Evolutionary conservation across 1,284 basidiomycete species (phyloP), one percentile per base, ranked within the genome.

Genomic region (Cutaneotrichosporon sp.): DNA sequence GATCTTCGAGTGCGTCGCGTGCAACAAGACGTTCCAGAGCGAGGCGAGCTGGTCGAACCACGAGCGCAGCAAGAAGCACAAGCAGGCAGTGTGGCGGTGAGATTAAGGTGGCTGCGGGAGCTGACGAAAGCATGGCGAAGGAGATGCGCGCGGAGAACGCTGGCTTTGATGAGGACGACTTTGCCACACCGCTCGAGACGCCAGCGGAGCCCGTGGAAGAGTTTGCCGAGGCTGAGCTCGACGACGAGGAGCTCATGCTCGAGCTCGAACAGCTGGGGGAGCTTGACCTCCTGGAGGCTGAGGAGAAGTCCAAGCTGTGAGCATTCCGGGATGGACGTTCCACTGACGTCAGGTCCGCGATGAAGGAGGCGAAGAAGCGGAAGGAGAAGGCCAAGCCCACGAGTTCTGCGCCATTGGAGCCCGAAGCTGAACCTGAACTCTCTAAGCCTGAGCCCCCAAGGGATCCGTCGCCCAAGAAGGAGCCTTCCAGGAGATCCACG

Each of bases 11-110:
- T 99, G 97, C 72, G 89, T 98, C n/a, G 95, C 90, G 3, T 99
- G 97, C 74, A 84, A 87, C 58, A 98, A 97, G 81, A 84, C 84
- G 1, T 99, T 98, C 79, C 84, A 89, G 72, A 94, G 89, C 68
- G 93, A 97, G 73, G 91, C 92, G 0, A 91, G 93, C 18, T 99
- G 95, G 92, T 84, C 88, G 69, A 98, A 95, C 76, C 97, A 99
- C 69, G 97, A 99, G 78, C 84, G 93, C 68, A 97, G 94, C 79
- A 91, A 91, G 79, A 98, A 95, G 78, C 97, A 99, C 77, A 80
- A 92, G 76, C 92, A 90, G 78, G 90, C 92, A 63, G 87, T 95
- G 18, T 91, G 91, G 73, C 82, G 81, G 82, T 83, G 60, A 63
- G 80, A 69, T 27, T 50, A 18, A 31, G 24, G 27, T 16, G 8